Evolutionary conservation across 2,329 filamentous ascomycete species (phyloP).

Genomic region (Paraconiothyrium brasiliense): DNA sequence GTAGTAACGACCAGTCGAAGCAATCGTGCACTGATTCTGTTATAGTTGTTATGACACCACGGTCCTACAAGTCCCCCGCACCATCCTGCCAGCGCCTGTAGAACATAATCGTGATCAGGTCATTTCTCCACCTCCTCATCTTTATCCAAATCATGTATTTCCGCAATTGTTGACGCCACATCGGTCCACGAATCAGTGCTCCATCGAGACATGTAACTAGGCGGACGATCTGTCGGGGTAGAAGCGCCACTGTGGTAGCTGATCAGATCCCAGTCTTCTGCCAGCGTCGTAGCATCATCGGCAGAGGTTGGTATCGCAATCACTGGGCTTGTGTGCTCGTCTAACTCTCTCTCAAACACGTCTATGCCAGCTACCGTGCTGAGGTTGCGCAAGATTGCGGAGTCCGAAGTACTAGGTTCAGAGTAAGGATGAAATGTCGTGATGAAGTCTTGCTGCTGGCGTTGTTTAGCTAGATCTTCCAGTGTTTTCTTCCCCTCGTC

Average conservation of each 20-base stretch:
- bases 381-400: constrained; percentile 16
- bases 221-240: constrained; percentile 13
- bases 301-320: neutral
- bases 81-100: too few species aligned
- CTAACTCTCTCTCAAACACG: constrained; percentile 26
- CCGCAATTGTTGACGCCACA: constrained; percentile 8
- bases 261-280: constrained; percentile 27
- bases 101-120: too few species aligned
- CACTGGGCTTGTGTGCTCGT: constrained; percentile 1
- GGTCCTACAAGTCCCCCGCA: too few species aligned
- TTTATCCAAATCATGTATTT: neutral
- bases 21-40: too few species aligned
- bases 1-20: too few species aligned
- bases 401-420: neutral
- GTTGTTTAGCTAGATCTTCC: neutral
- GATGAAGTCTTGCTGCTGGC: neutral
- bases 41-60: too few species aligned
- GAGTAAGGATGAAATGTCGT: neutral
- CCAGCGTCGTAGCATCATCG: neutral
- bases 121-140: neutral
- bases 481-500: constrained; percentile 13
- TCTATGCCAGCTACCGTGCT: constrained; percentile 18
- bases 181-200: constrained; percentile 10
- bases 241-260: constrained; percentile 20
- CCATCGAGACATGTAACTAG: constrained; percentile 1